Percentiles rank a stretch among this genome's conserved stretches.
Conservation (phyloP, 768 basidiomycete species). For the Clavaria fumosa region DNA sequence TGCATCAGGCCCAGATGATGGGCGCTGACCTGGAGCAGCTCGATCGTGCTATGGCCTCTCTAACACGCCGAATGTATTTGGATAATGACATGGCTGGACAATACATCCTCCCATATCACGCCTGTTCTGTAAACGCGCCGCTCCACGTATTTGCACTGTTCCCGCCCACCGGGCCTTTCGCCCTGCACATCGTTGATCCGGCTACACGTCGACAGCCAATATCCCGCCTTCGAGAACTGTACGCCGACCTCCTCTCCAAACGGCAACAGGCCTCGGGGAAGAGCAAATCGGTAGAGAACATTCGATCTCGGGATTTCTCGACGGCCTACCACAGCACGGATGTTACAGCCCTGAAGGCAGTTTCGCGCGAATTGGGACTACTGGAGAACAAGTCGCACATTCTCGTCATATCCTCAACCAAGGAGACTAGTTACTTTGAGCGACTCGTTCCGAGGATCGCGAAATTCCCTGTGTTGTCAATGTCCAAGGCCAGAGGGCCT, state of each 20-base stretch:
- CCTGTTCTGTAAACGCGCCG: conserved; percentile 50
- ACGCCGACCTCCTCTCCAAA: conserved; percentile 45
- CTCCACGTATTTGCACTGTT: conserved; percentile 86
- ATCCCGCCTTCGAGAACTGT: conserved; percentile 58
- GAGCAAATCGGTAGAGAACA: conserved; percentile 46
- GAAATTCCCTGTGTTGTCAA: conserved; percentile 78
- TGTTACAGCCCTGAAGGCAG: conserved; percentile 62
- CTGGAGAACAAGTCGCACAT: conserved; percentile 59
- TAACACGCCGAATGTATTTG: conserved; percentile 56
- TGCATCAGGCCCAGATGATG: conserved; percentile 67
- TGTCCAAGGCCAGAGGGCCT: conserved; percentile 60
- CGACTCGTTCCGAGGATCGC: conserved; percentile 47
- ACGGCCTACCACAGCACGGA: conserved; percentile 71
- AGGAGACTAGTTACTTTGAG: conserved; percentile 76
- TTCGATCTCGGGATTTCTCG: conserved; percentile 40
- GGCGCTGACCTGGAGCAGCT: conserved; percentile 80
- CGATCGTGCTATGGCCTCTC: conserved; percentile 43
- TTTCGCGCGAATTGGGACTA: conserved; percentile 75
- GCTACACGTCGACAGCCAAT: conserved; percentile 78
- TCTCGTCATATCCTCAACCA: conserved; percentile 74
- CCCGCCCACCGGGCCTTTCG: conserved; percentile 50
- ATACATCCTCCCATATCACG: conserved; percentile 83
- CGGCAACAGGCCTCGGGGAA: conserved; percentile 25
- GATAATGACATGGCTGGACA: conserved; percentile 53
- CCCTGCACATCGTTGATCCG: conserved; percentile 81